Conservation (phyloP, 805 yeast genomes). For the Yarrowia porcina region DNA sequence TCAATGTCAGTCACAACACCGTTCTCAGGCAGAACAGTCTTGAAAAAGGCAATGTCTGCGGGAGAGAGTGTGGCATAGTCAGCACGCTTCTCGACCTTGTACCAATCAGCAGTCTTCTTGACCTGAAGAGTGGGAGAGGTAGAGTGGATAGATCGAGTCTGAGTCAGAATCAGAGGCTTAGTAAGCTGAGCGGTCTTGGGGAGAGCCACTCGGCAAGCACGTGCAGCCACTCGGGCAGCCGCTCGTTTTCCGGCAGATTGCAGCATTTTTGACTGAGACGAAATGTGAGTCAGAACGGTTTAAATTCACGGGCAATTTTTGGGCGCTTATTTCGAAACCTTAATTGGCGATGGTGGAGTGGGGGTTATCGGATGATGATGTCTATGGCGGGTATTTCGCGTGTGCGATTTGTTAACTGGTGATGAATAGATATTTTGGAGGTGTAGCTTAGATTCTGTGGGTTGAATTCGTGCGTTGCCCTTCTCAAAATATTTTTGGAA, state of each 20-base stretch:
- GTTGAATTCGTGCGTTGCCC: too few species aligned
- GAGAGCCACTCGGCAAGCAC: background rate
- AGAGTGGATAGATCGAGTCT: background rate
- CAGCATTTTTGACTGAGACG: background rate
- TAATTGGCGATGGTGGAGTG: background rate
- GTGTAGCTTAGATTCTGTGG: too few species aligned
- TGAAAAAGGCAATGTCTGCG: slow-evolving; percentile 60
- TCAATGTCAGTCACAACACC: slow-evolving; percentile 37
- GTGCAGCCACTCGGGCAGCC: background rate
- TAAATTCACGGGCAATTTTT: background rate
- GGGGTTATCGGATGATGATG: background rate
- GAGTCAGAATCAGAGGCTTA: too few species aligned
- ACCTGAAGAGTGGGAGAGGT: slow-evolving; percentile 32
- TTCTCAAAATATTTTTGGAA: too few species aligned
- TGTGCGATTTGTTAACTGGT: background rate
- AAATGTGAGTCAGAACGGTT: background rate
- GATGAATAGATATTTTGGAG: too few species aligned
- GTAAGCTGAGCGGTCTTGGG: background rate
- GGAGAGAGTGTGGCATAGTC: slow-evolving; percentile 51
- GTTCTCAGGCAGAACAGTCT: slow-evolving; percentile 52
- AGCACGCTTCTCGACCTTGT: slow-evolving; percentile 50
- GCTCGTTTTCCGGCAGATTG: slow-evolving; percentile 14
- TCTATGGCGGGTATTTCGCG: too few species aligned
- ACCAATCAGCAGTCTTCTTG: slow-evolving; percentile 66
- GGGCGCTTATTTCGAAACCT: background rate